Evolutionary conservation across 2,329 filamentous ascomycete genomes (phyloP), one percentile per base, ranked within the genome.

Genomic region (Polytolypa hystricis): DNA sequence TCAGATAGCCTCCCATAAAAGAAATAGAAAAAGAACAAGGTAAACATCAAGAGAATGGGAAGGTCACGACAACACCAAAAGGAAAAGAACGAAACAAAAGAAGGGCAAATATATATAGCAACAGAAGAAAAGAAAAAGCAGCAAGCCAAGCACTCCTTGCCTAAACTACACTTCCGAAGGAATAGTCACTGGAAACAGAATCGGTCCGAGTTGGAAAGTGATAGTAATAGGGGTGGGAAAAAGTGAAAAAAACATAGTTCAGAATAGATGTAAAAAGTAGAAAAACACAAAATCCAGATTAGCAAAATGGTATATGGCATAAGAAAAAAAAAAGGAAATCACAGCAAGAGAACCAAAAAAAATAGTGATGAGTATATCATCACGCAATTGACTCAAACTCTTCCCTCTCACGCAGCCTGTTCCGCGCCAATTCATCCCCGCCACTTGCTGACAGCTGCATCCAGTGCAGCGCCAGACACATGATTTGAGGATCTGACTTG

Each of bases 401-500:
- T 49, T 74, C 70, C 31, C 73, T 61, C 62, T 93, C 84, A 45
- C 79, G 73, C 57, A 95, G 64, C 61, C 89, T 87, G 56, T 80
- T 81, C 54, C 77, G 79, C 14, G 89, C 89, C 47, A 93, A 66
- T 52, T 81, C 74, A 56, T 96, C 89, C 1, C 86, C 86, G n/a
- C 86, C 86, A 37, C 74, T 73, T 49, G 84, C 82, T 25, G 84
- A 86, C 46, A 84, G 70, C 63, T 89, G 84, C 86, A 96, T 95
- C 87, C 89, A 96, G 66, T 96, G 89, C 60, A 93, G 79, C 7
- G 89, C 89, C 39, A 94, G 76, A 51, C 87, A 95, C 83, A 96
- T 91, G 28, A 86, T 77, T 37, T 81, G 81, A 2, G 84, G 84
- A 56, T 95, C 85, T 41, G 79, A 86, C 47, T 84, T 70, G 11